These are phyloP conservation scores for Dillenia suffruticosa DNA, from an alignment of 164 flowering plant genomes.

Conservation along the genomic window DNA sequence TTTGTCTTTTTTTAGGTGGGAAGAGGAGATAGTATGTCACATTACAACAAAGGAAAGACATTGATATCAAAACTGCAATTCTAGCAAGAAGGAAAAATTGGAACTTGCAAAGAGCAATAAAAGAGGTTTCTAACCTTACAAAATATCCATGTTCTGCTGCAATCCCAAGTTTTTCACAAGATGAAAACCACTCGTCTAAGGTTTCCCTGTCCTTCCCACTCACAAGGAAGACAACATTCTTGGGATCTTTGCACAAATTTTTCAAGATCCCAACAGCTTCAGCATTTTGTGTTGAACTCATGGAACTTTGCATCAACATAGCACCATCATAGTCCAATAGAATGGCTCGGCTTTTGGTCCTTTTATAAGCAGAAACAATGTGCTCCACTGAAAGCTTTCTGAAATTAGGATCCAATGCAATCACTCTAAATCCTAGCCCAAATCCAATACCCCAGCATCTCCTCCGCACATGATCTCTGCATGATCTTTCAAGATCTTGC, in stretches of 20 bases:
- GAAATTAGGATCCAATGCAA: slow-evolving; percentile 53
- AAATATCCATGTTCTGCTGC: slow-evolving; percentile 71
- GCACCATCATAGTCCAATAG: slow-evolving; percentile 65
- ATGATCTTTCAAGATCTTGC: slow-evolving; percentile 52
- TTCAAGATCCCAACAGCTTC: slow-evolving; percentile 39
- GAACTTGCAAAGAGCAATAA: neutral
- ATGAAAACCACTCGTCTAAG: slow-evolving; percentile 46
- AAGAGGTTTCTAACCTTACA: slow-evolving; percentile 28
- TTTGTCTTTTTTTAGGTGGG: too few relatives aligned
- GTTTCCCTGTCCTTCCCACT: slow-evolving; percentile 46
- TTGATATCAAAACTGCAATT: neutral
- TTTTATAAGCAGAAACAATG: slow-evolving; percentile 56
- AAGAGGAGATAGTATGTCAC: too few relatives aligned
- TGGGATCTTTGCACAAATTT: slow-evolving; percentile 46
- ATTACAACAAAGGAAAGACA: too few relatives aligned
- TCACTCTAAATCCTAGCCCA: slow-evolving; percentile 54
- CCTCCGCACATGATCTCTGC: slow-evolving; percentile 48
- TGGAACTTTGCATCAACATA: slow-evolving; percentile 36
- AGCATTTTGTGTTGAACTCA: slow-evolving; percentile 27
- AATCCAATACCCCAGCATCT: slow-evolving; percentile 71
- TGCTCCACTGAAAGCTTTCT: slow-evolving; percentile 55
- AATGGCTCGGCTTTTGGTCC: slow-evolving; percentile 49
- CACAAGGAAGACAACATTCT: slow-evolving; percentile 51
- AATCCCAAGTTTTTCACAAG: slow-evolving; percentile 46
- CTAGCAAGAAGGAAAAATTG: neutral